Base-by-base conservation (phyloP, 345 rosid genomes). In the Citrus unshiu region DNA sequence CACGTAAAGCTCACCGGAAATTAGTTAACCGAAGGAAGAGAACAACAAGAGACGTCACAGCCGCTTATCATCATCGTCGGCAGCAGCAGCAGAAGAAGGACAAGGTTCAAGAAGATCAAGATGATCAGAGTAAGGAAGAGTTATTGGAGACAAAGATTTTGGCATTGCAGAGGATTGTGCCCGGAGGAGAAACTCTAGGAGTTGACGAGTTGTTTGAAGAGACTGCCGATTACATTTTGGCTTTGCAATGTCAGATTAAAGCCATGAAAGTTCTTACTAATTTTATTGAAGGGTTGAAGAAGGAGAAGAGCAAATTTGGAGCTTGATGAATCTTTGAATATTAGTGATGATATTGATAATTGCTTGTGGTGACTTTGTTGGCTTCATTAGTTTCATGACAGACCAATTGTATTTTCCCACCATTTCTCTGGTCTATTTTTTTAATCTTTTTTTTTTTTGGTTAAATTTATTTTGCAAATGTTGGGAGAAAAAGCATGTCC, bases 101-200 rank as follows among this genome's bases (percentile, higher is more conserved):
- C 49, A 49, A 34, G 37, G 40, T 60, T 9, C 65, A 27, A 25
- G 77, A 72, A 21, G 79, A 73, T 24, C 85, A 78, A 0, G 90
- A 85, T 2, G 90, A 80, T 1, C 87, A 76, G 0, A 88, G 80
- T 0, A 84, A 85, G 29, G 79, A 78, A 25, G 86, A 54, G 63
- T 90, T 73, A 56, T 84, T 91, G 35, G 93, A 87, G 40, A 84
- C 68, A 29, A 92, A 87, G 89, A 90, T 92, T 35, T 79, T 39
- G 78, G 90, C 91, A 72, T 83, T 92, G 88, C 94, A 91, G 88
- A 92, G 84, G 88, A 88, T 91, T 37, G 89, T 92, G 24, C 97
- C 97, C 0, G 97, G 95, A 35, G 95, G 95, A 5, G 88, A 85
- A n/a, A 75, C 80, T 21, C 87, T 92, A 24, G 92, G 88, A 12